These are phyloP conservation scores for Wickerhamiella sorbophila DNA, from an alignment of 805 yeast genomes.

Conservation along the genomic window DNA sequence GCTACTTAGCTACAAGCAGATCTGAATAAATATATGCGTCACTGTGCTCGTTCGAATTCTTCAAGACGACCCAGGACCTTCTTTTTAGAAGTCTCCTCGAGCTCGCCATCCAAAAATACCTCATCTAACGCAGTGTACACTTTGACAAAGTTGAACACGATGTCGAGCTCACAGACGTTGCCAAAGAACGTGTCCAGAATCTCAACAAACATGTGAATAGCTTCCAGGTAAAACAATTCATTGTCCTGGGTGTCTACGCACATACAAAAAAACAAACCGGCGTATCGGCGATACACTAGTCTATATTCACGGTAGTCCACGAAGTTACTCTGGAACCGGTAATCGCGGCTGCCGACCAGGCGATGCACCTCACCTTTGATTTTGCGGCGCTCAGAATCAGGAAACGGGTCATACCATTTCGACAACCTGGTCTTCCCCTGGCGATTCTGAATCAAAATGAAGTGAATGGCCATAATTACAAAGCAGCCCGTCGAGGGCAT, in stretches of 20 bases:
- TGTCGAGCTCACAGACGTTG: conserved; percentile 84
- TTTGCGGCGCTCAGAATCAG: conserved; percentile 33
- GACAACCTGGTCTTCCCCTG: conserved; percentile 87
- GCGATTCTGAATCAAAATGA: conserved; percentile 67
- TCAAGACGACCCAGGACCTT: conserved; percentile 50
- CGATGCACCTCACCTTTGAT: conserved; percentile 57
- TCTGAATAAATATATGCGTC: not conserved
- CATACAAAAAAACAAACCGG: conserved; percentile 79
- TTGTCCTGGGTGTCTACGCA: conserved; percentile 70
- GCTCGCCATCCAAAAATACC: conserved; percentile 78
- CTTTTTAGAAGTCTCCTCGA: conserved; percentile 69
- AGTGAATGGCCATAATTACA: conserved; percentile 59
- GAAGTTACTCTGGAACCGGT: conserved; percentile 67
- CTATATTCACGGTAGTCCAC: conserved; percentile 55
- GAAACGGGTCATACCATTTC: conserved; percentile 50
- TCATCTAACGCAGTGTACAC: conserved; percentile 75
- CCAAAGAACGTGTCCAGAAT: conserved; percentile 73
- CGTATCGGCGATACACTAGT: conserved; percentile 76
- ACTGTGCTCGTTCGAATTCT: conserved; percentile 46
- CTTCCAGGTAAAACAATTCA: conserved; percentile 69
- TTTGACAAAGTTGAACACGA: conserved; percentile 82
- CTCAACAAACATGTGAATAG: conserved; percentile 79
- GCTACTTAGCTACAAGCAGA: not conserved
- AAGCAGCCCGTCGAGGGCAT: not conserved
- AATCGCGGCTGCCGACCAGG: conserved; percentile 68